Evolutionary conservation across 2,329 filamentous ascomycete species (phyloP).

Genomic region (Penicillium sp.): DNA sequence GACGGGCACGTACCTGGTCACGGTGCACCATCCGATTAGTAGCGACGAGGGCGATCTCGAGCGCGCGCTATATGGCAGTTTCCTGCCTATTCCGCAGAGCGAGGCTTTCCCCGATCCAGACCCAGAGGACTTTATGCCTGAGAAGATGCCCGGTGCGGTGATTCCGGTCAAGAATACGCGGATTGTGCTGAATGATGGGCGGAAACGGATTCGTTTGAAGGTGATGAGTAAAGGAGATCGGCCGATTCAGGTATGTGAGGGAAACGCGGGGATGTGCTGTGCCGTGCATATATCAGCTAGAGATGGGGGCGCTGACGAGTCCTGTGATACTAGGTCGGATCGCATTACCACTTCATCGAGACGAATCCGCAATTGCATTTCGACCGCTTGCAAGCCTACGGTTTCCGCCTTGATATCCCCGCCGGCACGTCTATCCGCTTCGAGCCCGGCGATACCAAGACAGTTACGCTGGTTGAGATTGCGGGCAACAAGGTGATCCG

Average conservation of each 20-base stretch:
- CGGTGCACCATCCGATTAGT: slow-evolving; percentile 85
- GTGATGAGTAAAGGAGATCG: slow-evolving; percentile 87
- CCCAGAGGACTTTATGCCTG: slow-evolving; percentile 65
- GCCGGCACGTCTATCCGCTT: slow-evolving; percentile 92
- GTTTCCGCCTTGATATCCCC: slow-evolving; percentile 83
- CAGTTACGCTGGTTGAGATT: slow-evolving; percentile 87
- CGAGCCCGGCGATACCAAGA: slow-evolving; percentile 90
- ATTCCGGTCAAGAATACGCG: slow-evolving; percentile 67
- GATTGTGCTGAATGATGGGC: slow-evolving; percentile 71
- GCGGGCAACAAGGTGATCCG: slow-evolving; percentile 76
- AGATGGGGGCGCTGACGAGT: neutral
- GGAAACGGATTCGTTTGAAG: slow-evolving; percentile 70
- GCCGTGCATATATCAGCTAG: neutral
- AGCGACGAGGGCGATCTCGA: slow-evolving; percentile 82
- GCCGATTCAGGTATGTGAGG: slow-evolving; percentile 71
- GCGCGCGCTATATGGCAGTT: slow-evolving; percentile 88
- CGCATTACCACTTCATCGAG: slow-evolving; percentile 95
- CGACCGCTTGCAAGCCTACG: slow-evolving; percentile 79
- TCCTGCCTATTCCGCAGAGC: slow-evolving; percentile 74
- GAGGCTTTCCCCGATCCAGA: slow-evolving; percentile 68
- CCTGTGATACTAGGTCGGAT: slow-evolving; percentile 63
- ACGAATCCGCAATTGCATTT: slow-evolving; percentile 89
- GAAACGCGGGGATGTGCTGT: neutral
- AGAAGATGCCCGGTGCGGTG: slow-evolving; percentile 77
- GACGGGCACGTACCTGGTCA: slow-evolving; percentile 89